phyloP scores from a whole-genome alignment of 2,329 filamentous ascomycete genomes.

The Fusarium clavum region DNA sequence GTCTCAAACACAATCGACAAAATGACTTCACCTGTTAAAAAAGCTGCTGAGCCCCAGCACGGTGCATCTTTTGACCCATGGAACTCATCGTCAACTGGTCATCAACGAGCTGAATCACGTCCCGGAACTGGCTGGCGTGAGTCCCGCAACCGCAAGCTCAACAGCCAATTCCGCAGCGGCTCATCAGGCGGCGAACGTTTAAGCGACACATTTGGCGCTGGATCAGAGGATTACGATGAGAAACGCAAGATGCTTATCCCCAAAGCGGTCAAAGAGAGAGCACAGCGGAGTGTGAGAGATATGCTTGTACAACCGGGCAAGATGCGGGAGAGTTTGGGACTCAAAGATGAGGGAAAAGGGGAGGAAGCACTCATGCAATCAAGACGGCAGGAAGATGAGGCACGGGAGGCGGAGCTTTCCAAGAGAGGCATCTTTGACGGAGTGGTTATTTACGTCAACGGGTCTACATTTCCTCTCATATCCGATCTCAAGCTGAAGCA shows the following conservation, averaged over 20 bases:
- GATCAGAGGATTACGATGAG: constrained; percentile 67
- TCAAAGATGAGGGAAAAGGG: constrained; percentile 21
- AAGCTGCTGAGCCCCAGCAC: constrained; percentile 56
- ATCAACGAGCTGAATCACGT: constrained; percentile 79
- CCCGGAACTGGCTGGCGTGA: constrained; percentile 77
- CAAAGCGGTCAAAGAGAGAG: constrained; percentile 55
- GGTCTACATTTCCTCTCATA: constrained; percentile 81
- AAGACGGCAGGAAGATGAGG: constrained; percentile 62
- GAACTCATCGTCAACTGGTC: constrained; percentile 80
- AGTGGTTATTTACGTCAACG: constrained; percentile 86
- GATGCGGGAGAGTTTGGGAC: constrained; percentile 51
- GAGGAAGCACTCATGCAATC: constrained; percentile 43
- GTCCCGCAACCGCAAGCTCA: constrained; percentile 75
- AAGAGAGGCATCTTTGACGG: constrained; percentile 71
- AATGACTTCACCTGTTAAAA: constrained; percentile 36
- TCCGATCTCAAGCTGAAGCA: constrained; percentile 90
- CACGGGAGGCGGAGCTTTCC: constrained; percentile 52
- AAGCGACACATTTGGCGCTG: constrained; percentile 73
- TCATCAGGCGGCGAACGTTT: constrained; percentile 69
- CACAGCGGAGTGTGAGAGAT: constrained; percentile 61
- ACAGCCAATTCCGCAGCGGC: constrained; percentile 72
- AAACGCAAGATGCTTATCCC: constrained; percentile 58
- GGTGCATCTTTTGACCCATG: constrained; percentile 70
- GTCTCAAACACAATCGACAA: not conserved
- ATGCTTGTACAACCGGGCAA: constrained; percentile 63